These are phyloP conservation scores for Rhizopogon sp. DNA, from an alignment of 768 basidiomycete genomes.

Conservation along the genomic window DNA sequence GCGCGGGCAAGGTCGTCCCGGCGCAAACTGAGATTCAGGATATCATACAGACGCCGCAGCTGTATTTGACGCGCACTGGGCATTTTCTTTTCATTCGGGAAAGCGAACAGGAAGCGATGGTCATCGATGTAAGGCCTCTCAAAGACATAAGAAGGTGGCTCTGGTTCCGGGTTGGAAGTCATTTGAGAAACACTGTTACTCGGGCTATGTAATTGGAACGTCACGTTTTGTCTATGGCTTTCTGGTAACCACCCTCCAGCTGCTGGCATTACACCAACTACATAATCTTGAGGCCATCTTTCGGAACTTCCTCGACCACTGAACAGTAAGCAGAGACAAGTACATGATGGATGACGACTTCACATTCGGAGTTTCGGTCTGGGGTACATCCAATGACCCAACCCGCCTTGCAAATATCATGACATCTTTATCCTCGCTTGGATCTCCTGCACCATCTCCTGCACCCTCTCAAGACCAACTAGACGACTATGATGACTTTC, in stretches of 20 bases:
- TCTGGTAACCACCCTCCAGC: not conserved
- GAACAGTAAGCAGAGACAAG: conserved; percentile 11
- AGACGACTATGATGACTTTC: conserved; percentile 51
- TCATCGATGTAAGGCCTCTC: conserved; percentile 8
- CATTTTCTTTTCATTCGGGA: conserved; percentile 44
- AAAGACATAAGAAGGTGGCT: not conserved
- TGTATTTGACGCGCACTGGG: conserved; percentile 62
- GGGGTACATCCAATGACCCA: conserved; percentile 47
- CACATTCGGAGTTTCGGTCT: conserved; percentile 67
- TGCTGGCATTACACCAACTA: not conserved
- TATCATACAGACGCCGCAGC: conserved; percentile 68
- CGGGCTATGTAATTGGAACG: not conserved
- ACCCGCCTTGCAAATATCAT: conserved; percentile 22
- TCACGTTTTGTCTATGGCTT: not conserved
- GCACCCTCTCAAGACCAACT: conserved; percentile 30
- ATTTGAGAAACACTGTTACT: not conserved
- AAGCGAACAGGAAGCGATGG: conserved; percentile 59
- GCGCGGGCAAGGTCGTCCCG: conserved; percentile 62
- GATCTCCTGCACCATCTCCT: conserved; percentile 21
- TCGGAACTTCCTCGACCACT: not conserved
- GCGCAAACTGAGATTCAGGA: conserved; percentile 68
- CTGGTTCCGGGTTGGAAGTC: not conserved
- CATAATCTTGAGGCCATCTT: not conserved
- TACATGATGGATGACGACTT: conserved; percentile 69
- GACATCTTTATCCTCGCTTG: conserved; percentile 13